These are phyloP conservation scores for Stylonectria norvegica DNA, from an alignment of 2,329 filamentous ascomycete species.

Conservation along the genomic window DNA sequence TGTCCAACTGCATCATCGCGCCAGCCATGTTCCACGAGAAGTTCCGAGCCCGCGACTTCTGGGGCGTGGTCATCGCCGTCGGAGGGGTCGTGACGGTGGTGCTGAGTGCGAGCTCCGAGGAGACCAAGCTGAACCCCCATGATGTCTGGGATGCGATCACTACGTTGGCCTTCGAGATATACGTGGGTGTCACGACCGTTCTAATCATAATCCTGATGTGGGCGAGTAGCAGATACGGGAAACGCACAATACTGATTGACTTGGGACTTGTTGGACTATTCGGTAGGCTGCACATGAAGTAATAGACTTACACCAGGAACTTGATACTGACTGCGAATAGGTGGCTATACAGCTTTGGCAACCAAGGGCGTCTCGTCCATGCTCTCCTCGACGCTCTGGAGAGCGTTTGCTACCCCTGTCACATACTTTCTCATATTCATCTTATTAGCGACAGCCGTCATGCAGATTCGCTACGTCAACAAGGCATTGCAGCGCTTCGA, in stretches of 20 bases:
- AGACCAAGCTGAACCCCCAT: conserved; percentile 85
- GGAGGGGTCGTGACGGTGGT: conserved; percentile 89
- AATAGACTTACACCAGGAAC: background rate
- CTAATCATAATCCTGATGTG: conserved; percentile 78
- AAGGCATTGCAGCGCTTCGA: conserved; percentile 84
- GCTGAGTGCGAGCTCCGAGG: conserved; percentile 81
- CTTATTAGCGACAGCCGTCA: conserved; percentile 78
- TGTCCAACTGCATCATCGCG: conserved; percentile 96
- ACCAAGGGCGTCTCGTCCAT: conserved; percentile 97
- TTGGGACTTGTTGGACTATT: conserved; percentile 90
- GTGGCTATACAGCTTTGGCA: conserved; percentile 92
- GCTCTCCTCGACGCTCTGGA: conserved; percentile 84
- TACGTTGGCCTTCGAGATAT: conserved; percentile 84
- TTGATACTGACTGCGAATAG: conserved; percentile 40
- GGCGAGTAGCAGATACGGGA: conserved; percentile 79
- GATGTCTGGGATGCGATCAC: conserved; percentile 90
- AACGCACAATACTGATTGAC: conserved; percentile 84
- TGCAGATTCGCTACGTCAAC: conserved; percentile 98
- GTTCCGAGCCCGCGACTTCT: conserved; percentile 79
- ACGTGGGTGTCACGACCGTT: conserved; percentile 70
- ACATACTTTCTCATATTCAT: conserved; percentile 82
- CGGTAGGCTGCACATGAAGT: conserved; percentile 63
- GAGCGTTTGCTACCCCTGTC: conserved; percentile 85
- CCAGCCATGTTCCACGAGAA: conserved; percentile 89
- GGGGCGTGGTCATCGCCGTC: conserved; percentile 84